phyloP scores from a whole-genome alignment of 192 early-diverging fungal genomes.

The Podila minutissima region DNA sequence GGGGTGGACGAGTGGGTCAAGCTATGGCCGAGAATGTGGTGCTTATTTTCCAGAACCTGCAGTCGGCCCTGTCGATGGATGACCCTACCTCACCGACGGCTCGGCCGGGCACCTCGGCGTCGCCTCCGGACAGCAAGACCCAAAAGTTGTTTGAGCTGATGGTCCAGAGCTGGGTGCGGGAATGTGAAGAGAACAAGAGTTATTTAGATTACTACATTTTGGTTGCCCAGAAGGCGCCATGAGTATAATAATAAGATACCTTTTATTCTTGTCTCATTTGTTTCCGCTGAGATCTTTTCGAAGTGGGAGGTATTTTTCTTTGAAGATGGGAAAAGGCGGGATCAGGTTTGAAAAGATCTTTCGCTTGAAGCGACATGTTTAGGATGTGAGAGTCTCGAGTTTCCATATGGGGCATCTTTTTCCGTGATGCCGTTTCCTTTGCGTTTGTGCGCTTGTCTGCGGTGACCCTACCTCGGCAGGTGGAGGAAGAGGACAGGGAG shows the following conservation, averaged over 20 bases:
- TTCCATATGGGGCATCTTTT: background rate
- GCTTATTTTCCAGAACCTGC: slow-evolving; percentile 45
- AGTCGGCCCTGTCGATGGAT: slow-evolving; percentile 22
- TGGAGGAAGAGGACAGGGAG: no score
- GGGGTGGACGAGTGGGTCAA: slow-evolving; percentile 46
- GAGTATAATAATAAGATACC: background rate
- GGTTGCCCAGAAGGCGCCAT: slow-evolving; percentile 14
- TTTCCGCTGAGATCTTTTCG: no score
- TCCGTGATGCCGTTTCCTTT: background rate
- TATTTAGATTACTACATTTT: slow-evolving; percentile 49
- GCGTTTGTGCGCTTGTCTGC: background rate
- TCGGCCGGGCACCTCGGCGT: background rate
- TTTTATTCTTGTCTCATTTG: background rate
- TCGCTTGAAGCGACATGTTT: no score
- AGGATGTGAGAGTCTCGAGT: no score
- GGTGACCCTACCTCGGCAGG: background rate
- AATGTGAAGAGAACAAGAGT: slow-evolving; percentile 44
- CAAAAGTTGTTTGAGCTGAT: slow-evolving; percentile 39
- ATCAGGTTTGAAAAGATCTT: no score
- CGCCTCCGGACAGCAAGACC: background rate
- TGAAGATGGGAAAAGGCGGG: no score
- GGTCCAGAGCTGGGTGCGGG: slow-evolving; percentile 48
- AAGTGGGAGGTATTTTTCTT: no score
- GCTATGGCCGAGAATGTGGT: slow-evolving; percentile 54
- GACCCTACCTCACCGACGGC: background rate